These are phyloP conservation scores for Moniliella sp. DNA, from an alignment of 1,284 basidiomycete species.

Conservation along the genomic window DNA sequence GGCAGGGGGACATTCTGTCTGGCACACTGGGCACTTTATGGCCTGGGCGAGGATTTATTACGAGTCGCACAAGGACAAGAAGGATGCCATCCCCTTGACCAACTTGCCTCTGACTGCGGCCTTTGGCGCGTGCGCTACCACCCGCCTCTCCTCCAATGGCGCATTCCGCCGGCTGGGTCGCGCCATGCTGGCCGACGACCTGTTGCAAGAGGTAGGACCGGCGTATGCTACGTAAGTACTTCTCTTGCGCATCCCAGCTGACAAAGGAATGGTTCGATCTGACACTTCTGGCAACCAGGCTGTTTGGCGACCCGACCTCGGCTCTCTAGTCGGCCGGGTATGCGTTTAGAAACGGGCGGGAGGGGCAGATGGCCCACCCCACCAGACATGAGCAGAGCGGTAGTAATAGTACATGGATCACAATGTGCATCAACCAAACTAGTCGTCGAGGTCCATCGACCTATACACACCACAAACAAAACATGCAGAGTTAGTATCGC, in stretches of 20 bases:
- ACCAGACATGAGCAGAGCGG: no score
- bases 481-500: no score
- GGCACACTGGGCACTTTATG: conserved; percentile 62
- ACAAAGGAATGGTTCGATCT: background rate
- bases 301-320: conserved; percentile 2
- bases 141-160: conserved; percentile 53
- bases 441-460: no score
- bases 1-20: conserved; percentile 79
- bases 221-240: conserved; percentile 27
- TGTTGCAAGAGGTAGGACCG: conserved; percentile 38
- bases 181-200: conserved; percentile 69
- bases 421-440: no score
- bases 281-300: background rate
- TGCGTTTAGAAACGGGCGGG: no score
- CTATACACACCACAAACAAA: no score
- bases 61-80: no score
- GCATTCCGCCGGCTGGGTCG: conserved; percentile 58
- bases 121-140: conserved; percentile 66
- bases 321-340: no score
- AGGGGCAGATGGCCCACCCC: no score
- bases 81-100: conserved; percentile 36
- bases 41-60: no score
- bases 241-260: no score
- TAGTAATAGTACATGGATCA: no score
- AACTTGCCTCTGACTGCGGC: conserved; percentile 59